phyloP scores from a whole-genome alignment of 495 filamentous ascomycete genomes.

The Ramalina intermedia region DNA sequence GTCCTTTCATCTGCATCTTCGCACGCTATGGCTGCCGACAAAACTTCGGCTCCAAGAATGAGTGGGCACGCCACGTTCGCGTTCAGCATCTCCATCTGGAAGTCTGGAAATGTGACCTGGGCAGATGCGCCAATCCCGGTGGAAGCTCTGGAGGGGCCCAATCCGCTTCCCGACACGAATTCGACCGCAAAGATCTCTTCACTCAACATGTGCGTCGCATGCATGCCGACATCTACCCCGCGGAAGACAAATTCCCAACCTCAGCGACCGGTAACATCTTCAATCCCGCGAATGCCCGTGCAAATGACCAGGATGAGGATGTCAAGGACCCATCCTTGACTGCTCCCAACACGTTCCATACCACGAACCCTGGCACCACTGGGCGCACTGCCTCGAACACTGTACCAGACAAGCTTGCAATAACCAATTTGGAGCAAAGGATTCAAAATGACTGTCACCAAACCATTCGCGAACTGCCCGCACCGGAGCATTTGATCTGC shows the following conservation, averaged over 20 bases:
- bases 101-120: conserved; percentile 69
- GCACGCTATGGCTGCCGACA: conserved; percentile 67
- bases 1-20: conserved; percentile 72
- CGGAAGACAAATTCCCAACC: conserved; percentile 2
- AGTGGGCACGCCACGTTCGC: conserved; percentile 86
- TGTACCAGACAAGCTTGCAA: not conserved
- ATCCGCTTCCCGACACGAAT: conserved; percentile 40
- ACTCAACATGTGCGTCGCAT: conserved; percentile 89
- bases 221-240: conserved; percentile 49
- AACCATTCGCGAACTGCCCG: not conserved
- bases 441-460: no score
- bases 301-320: conserved; percentile 36
- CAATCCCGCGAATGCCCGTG: conserved; percentile 29
- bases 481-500: not conserved
- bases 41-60: conserved; percentile 84
- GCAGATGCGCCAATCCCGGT: conserved; percentile 31
- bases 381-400: not conserved
- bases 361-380: not conserved
- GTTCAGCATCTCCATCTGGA: conserved; percentile 68
- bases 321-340: conserved; percentile 42
- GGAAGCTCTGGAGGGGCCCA: conserved; percentile 11
- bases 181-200: conserved; percentile 89
- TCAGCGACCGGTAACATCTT: conserved; percentile 23
- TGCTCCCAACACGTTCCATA: not conserved
- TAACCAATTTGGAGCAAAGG: not conserved